Evolutionary conservation across 352 stramenopile species (phyloP).

Genomic region (Phytophthora rubi): DNA sequence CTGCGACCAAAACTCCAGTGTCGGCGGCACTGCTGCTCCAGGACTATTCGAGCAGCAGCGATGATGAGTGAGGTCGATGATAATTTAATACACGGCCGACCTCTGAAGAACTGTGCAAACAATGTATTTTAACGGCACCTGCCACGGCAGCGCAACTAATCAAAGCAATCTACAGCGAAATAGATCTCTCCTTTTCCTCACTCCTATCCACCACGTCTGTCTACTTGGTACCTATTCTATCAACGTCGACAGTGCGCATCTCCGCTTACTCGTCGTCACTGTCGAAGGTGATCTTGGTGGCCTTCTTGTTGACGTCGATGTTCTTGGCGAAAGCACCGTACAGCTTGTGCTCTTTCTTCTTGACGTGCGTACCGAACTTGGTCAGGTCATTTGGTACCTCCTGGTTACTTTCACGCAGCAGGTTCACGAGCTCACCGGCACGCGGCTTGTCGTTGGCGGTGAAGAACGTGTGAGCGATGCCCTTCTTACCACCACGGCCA

Average conservation of each 20-base stretch:
- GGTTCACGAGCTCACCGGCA: slow-evolving; percentile 96
- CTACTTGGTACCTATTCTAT: slow-evolving; percentile 33
- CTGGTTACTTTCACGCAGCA: slow-evolving; percentile 95
- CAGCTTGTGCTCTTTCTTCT: slow-evolving; percentile 99
- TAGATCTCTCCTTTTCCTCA: slow-evolving; percentile 5
- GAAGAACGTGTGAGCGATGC: slow-evolving; percentile 98
- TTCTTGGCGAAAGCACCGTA: slow-evolving; percentile 97
- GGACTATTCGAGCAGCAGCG: slow-evolving; percentile 69
- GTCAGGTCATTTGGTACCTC: slow-evolving; percentile 93
- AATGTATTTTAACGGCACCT: slow-evolving; percentile 27
- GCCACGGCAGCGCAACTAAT: slow-evolving; percentile 28
- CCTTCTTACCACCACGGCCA: slow-evolving; percentile 94
- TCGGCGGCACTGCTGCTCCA: slow-evolving; percentile 36
- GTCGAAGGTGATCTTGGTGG: slow-evolving; percentile 98
- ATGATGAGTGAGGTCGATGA: slow-evolving; percentile 19
- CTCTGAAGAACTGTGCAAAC: slow-evolving; percentile 17
- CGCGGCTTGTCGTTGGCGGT: slow-evolving; percentile 97
- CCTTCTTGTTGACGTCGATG: slow-evolving; percentile 95
- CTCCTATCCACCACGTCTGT: slow-evolving; percentile 4
- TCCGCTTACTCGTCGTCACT: slow-evolving; percentile 65
- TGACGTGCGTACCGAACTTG: slow-evolving; percentile 99
- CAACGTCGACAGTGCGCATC: slow-evolving; percentile 22
- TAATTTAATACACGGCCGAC: too few relatives aligned
- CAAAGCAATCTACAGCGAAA: slow-evolving; percentile 40
- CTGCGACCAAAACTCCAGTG: neutral